A percentile compares a stretch with the other conserved stretches of the same genome.
phyloP scores from a whole-genome alignment of 1,284 basidiomycete species.

The Ceratobasidium sp. region DNA sequence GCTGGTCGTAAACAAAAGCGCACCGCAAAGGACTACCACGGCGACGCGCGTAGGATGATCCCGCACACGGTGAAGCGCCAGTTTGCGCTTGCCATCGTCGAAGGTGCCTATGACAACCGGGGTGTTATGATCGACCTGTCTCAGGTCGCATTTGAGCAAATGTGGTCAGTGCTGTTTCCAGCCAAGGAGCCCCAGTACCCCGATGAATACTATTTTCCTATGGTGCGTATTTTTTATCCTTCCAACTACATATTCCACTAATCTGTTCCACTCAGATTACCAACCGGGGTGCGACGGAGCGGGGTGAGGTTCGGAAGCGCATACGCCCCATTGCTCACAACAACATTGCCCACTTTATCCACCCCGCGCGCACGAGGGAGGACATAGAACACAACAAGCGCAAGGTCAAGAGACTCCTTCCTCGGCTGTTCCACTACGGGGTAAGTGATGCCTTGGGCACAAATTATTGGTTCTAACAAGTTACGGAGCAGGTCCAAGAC shows the following conservation, averaged over 20 bases:
- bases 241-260: not conserved
- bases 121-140: not conserved
- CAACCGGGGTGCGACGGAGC: not conserved
- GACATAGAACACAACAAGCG: not conserved
- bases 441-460: not conserved
- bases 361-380: not conserved
- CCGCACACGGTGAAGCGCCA: constrained; percentile 3
- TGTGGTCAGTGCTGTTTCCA: not conserved
- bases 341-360: not conserved
- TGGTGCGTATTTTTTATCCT: not conserved
- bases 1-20: not conserved
- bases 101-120: not conserved
- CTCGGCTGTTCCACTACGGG: not conserved
- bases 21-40: not conserved
- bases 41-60: constrained; percentile 4
- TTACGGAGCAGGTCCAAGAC: no score
- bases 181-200: not conserved
- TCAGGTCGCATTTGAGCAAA: not conserved
- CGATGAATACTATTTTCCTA: not conserved
- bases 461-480: no score
- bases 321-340: not conserved
- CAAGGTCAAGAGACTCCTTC: not conserved
- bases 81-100: not conserved
- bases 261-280: not conserved
- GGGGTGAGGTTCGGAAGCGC: not conserved